Conservation (phyloP, 306 rosid genomes). For the Inga leiocalycina region DNA sequence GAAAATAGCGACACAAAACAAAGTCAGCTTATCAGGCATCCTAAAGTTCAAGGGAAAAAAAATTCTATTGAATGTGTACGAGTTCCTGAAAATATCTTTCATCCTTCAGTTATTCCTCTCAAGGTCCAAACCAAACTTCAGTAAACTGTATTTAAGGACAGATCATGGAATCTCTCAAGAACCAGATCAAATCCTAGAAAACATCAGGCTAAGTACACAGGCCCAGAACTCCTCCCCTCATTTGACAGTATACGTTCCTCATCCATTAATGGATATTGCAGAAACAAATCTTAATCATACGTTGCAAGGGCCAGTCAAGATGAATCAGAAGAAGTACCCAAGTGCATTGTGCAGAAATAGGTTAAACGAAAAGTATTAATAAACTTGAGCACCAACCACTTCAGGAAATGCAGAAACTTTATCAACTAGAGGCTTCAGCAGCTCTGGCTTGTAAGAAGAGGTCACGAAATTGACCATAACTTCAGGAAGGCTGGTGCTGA, state of each 20-base stretch:
- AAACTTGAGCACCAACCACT: conserved; percentile 73
- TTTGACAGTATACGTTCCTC: neutral
- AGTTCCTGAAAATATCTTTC: neutral
- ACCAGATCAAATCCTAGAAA: neutral
- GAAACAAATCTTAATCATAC: neutral
- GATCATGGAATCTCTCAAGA: neutral
- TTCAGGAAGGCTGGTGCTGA: conserved; percentile 69
- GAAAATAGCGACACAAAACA: neutral
- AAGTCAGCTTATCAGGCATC: neutral
- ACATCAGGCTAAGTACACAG: neutral
- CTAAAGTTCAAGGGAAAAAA: neutral
- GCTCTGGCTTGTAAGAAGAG: conserved; percentile 78
- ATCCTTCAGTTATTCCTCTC: neutral
- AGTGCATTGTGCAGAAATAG: neutral
- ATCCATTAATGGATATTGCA: neutral
- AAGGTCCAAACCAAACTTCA: conserved; percentile 9
- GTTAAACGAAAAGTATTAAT: conserved; percentile 22
- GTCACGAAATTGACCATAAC: conserved; percentile 97
- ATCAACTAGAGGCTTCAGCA: conserved; percentile 70
- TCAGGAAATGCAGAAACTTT: conserved; percentile 73
- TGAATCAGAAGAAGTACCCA: conserved; percentile 6
- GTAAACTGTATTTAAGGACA: neutral
- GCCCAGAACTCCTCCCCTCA: neutral
- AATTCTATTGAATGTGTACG: neutral
- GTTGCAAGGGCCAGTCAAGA: conserved; percentile 1